Percentiles rank a stretch among this genome's conserved stretches.
These are phyloP conservation scores for Aegilops umbellulata DNA, from an alignment of 176 grass and related monocot species.

Conservation along the genomic window DNA sequence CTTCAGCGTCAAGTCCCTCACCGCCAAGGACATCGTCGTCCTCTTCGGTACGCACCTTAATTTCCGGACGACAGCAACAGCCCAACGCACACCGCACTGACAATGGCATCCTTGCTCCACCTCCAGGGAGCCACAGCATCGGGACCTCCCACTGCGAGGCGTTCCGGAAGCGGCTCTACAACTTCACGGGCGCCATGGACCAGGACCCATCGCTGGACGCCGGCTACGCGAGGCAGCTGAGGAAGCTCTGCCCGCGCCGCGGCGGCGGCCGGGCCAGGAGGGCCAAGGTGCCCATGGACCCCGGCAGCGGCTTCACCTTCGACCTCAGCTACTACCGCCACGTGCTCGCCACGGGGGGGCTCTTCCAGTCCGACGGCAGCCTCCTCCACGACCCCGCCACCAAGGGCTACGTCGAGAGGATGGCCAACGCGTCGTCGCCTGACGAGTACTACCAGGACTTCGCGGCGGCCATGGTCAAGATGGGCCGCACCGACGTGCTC, in stretches of 20 bases:
- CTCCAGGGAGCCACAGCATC: slow-evolving; percentile 57
- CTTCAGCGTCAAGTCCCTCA: slow-evolving; percentile 63
- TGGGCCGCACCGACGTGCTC: slow-evolving; percentile 66
- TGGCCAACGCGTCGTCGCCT: slow-evolving; percentile 43
- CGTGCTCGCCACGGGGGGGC: slow-evolving; percentile 39
- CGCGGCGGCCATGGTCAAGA: slow-evolving; percentile 43
- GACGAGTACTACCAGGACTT: slow-evolving; percentile 50
- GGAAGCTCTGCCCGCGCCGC: slow-evolving; percentile 31
- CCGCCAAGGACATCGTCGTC: slow-evolving; percentile 54
- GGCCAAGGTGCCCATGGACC: slow-evolving; percentile 51
- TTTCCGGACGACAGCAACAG: slow-evolving; percentile 9
- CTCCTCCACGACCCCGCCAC: slow-evolving; percentile 46
- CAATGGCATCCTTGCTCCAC: background rate
- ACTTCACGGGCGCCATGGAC: slow-evolving; percentile 56
- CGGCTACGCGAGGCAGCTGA: slow-evolving; percentile 36
- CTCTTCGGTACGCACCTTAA: slow-evolving; percentile 39
- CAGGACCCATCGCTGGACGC: slow-evolving; percentile 52
- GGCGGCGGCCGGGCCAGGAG: background rate
- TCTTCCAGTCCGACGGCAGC: slow-evolving; percentile 59
- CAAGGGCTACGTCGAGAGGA: slow-evolving; percentile 48
- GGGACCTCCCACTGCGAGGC: slow-evolving; percentile 53
- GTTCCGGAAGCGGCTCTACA: slow-evolving; percentile 61
- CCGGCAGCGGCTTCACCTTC: slow-evolving; percentile 44
- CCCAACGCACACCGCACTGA: background rate
- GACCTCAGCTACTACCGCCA: slow-evolving; percentile 65